These are phyloP conservation scores for Alnus glutinosa DNA, from an alignment of 306 rosid genomes.

Conservation along the genomic window DNA sequence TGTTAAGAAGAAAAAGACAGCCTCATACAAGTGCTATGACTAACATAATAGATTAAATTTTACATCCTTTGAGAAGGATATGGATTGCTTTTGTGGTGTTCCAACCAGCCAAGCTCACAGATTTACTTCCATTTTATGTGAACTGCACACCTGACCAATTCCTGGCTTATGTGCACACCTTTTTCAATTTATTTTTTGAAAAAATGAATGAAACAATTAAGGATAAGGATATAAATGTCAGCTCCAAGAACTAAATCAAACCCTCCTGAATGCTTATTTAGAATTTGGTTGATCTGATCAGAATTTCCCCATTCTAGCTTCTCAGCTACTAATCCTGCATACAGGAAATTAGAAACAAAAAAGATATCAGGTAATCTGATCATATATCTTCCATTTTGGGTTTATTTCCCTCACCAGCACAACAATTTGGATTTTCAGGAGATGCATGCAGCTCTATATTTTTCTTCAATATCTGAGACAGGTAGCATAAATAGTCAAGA, in stretches of 20 bases:
- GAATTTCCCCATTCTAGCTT: conserved; percentile 91
- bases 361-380: conserved; percentile 6
- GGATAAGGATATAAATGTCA: conserved; percentile 78
- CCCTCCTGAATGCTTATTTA: conserved; percentile 61
- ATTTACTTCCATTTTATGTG: not conserved
- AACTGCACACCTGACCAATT: not conserved
- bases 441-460: conserved; percentile 78
- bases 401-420: conserved; percentile 54
- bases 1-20: not conserved
- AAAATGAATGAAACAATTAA: conserved; percentile 9
- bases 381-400: conserved; percentile 13
- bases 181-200: conserved; percentile 3
- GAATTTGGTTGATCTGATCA: conserved; percentile 59
- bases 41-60: not conserved
- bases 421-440: conserved; percentile 42
- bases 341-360: not conserved
- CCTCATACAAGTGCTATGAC: not conserved
- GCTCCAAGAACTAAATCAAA: conserved; percentile 91
- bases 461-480: conserved; percentile 76
- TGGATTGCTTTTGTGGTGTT: not conserved
- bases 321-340: conserved; percentile 69
- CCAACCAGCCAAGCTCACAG: not conserved
- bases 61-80: not conserved
- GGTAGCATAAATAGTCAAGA: conserved; percentile 30
- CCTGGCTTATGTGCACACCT: not conserved